phyloP scores from a whole-genome alignment of 2,329 filamentous ascomycete genomes.

The Fusarium sp. region DNA sequence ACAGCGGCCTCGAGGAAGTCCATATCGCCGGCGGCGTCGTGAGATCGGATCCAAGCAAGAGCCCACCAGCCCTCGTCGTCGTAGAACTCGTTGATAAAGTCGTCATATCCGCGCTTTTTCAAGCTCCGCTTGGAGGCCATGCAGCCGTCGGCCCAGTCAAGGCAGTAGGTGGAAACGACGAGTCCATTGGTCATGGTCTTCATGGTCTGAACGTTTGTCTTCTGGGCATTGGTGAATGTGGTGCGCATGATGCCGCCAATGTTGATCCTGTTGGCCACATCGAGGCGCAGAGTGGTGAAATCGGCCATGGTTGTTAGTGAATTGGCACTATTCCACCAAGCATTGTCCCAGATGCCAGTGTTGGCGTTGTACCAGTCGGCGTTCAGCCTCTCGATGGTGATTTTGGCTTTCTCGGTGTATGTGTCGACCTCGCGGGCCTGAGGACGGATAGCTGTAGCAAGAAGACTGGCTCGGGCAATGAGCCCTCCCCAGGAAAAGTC shows the following conservation, averaged over 20 bases:
- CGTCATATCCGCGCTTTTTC: conserved; percentile 51
- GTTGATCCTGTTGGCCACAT: conserved; percentile 56
- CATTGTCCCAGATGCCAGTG: conserved; percentile 75
- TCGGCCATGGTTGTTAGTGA: conserved; percentile 75
- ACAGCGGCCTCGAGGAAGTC: conserved; percentile 70
- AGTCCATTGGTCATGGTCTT: conserved; percentile 59
- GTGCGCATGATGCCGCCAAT: conserved; percentile 60
- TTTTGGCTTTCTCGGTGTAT: conserved; percentile 54
- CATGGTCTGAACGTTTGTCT: conserved; percentile 53
- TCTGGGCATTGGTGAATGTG: conserved; percentile 64
- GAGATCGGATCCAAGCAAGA: conserved; percentile 70
- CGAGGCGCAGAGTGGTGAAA: conserved; percentile 57
- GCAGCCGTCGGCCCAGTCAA: conserved; percentile 49
- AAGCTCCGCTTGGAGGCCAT: conserved; percentile 52
- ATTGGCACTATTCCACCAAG: conserved; percentile 84
- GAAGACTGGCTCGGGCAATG: conserved; percentile 38
- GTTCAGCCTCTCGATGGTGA: conserved; percentile 65
- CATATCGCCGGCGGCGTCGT: conserved; percentile 66
- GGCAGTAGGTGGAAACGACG: conserved; percentile 57
- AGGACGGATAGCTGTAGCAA: conserved; percentile 30
- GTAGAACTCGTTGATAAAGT: conserved; percentile 69
- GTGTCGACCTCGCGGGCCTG: conserved; percentile 36
- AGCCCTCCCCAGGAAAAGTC: conserved; percentile 45
- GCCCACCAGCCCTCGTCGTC: conserved; percentile 79
- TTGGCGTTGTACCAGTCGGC: conserved; percentile 70